These are phyloP conservation scores for Aspergillus japonicus DNA, from an alignment of 2,329 filamentous ascomycete genomes.

Conservation along the genomic window DNA sequence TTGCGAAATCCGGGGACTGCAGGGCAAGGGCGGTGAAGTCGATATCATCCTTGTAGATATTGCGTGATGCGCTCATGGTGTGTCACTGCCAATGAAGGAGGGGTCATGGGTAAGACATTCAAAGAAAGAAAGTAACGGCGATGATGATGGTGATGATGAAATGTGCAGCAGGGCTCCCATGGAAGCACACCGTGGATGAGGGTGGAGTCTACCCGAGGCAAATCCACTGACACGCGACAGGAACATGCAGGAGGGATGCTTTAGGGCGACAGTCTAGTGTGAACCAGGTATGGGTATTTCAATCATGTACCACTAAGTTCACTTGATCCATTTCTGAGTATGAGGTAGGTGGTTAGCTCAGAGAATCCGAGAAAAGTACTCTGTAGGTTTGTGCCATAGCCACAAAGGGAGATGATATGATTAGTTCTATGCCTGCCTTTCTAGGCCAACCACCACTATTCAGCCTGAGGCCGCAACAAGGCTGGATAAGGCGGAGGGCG, in stretches of 20 bases:
- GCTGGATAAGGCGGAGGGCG: not conserved
- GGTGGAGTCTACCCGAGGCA: slow-evolving; percentile 3
- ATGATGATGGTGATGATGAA: not conserved
- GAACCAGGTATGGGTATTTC: not conserved
- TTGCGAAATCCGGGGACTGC: slow-evolving; percentile 59
- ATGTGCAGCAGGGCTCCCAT: not conserved
- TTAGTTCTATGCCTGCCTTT: not conserved
- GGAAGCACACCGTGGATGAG: not conserved
- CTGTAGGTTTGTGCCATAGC: no score
- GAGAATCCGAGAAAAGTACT: not conserved
- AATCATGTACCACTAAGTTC: no score
- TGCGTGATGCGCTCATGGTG: slow-evolving; percentile 37
- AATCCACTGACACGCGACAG: not conserved
- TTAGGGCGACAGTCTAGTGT: not conserved
- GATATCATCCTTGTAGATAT: slow-evolving; percentile 57
- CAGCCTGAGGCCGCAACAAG: not conserved
- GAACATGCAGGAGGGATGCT: not conserved
- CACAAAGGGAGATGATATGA: not conserved
- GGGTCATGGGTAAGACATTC: not conserved
- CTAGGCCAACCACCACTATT: not conserved
- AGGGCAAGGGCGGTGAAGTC: slow-evolving; percentile 63
- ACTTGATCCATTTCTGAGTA: no score
- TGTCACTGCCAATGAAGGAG: not conserved
- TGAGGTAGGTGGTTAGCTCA: no score
- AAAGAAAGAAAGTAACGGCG: not conserved